These are phyloP conservation scores for Choiromyces venosus DNA, from an alignment of 495 filamentous ascomycete genomes.

Conservation along the genomic window DNA sequence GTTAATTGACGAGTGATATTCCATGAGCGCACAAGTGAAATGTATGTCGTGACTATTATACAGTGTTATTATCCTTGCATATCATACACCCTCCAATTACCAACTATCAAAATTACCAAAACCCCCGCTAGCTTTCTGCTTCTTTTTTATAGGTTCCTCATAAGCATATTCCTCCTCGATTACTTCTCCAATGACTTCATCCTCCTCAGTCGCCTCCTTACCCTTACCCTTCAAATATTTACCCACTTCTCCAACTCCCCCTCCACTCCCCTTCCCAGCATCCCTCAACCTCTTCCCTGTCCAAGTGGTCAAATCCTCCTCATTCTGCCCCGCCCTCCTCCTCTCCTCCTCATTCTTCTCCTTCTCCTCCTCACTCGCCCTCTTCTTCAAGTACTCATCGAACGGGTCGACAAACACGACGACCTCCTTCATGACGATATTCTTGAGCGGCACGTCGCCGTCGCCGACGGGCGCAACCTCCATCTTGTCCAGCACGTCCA, in stretches of 20 bases:
- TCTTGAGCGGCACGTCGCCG: slow-evolving; percentile 64
- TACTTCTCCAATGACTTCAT: slow-evolving; percentile 56
- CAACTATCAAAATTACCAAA: slow-evolving; percentile 92
- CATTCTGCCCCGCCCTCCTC: slow-evolving; percentile 52
- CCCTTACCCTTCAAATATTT: slow-evolving; percentile 58
- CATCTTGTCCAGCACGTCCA: slow-evolving; percentile 65
- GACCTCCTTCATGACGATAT: slow-evolving; percentile 72
- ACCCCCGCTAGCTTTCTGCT: slow-evolving; percentile 64
- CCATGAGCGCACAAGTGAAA: background rate
- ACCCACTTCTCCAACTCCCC: slow-evolving; percentile 56
- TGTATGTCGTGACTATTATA: background rate
- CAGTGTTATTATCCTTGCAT: background rate
- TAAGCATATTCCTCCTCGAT: slow-evolving; percentile 55
- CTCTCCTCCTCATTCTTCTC: slow-evolving; percentile 52
- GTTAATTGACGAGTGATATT: background rate
- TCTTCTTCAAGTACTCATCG: slow-evolving; percentile 75
- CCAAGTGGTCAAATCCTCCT: slow-evolving; percentile 84
- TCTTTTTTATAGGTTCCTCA: slow-evolving; percentile 71
- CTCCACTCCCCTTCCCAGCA: slow-evolving; percentile 52
- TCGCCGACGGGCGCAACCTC: slow-evolving; percentile 65
- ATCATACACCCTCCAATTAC: slow-evolving; percentile 44
- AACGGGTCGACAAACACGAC: slow-evolving; percentile 92
- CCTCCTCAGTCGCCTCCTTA: slow-evolving; percentile 51
- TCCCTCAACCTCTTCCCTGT: slow-evolving; percentile 74
- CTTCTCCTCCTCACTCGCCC: slow-evolving; percentile 48